Base-by-base conservation (phyloP, 495 filamentous ascomycete genomes). In the Penicillium roqueforti region DNA sequence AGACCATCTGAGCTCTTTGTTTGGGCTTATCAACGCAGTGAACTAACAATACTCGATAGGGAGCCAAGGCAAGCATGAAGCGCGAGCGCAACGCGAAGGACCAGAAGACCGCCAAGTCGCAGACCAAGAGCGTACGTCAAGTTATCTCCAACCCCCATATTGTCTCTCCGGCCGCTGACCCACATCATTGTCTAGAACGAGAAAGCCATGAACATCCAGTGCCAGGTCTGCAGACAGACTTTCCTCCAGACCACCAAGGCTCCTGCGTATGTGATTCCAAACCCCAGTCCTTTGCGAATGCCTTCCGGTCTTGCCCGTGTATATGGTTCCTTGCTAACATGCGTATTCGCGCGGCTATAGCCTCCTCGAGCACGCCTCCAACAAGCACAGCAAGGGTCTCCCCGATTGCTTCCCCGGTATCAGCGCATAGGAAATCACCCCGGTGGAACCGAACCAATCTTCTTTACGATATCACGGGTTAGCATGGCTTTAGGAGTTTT, bases 231-330 rank as follows among this genome's bases (percentile, higher is more conserved):
- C 63, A 52, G 39, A 26, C 63, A 67, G 48, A 67, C 63, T 20
- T 67, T 67, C 54, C 52, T 67, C 25, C 61, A 64, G 56, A 67
- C 63, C 23, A 67, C 63, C 44, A 67, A 67, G 51, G 63, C 61
- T 2, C 63, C 63, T 54, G 63, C 63, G 63, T 67, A 55, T 20
- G 63, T 67, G 23, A 52, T 23, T 0, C n/a, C 8, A 8, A 20
- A 38, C 16, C 2, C 18, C 7, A n/a, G 3, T 26, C 1, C 18
- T 29, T 8, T 1, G 13, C 5, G 31, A n/a, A 34, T n/a, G 0
- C 2, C 1, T 16, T 36, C n/a, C n/a, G 14, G n/a, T 36, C 3
- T 6, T 36, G 6, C 16, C n/a, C 14, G 2, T 36, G 14, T 6
- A 14, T 29, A 16, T 47, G 44, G 11, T 25, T 31, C 19, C 3